These are phyloP conservation scores for Penicillium robsamsonii DNA, from an alignment of 495 filamentous ascomycete genomes.

Conservation along the genomic window DNA sequence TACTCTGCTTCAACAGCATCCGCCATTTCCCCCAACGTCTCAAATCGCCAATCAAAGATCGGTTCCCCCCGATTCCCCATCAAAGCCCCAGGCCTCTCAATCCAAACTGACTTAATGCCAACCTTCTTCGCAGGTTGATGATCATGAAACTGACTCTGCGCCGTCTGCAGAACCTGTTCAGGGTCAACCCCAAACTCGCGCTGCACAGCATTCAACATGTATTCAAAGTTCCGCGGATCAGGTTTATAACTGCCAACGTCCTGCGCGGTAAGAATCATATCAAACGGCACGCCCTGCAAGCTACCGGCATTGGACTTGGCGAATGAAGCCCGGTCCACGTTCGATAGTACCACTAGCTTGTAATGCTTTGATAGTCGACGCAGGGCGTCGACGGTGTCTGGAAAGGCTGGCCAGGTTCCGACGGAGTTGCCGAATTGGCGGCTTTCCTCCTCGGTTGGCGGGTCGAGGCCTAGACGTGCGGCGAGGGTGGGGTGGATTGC, in stretches of 20 bases:
- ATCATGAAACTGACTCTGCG: conserved; percentile 68
- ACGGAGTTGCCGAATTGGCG: conserved; percentile 50
- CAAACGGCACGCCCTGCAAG: conserved; percentile 51
- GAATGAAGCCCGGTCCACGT: conserved; percentile 64
- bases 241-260: conserved; percentile 75
- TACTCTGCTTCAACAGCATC: conserved; percentile 56
- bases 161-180: conserved; percentile 63
- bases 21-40: conserved; percentile 69
- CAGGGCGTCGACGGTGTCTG: conserved; percentile 59
- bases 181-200: conserved; percentile 54
- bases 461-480: conserved; percentile 32
- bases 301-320: conserved; percentile 45
- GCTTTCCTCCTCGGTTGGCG: conserved; percentile 25
- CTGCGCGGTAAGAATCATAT: conserved; percentile 68
- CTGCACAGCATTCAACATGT: conserved; percentile 55
- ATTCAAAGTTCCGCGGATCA: conserved; percentile 59
- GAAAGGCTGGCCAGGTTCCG: conserved; percentile 59
- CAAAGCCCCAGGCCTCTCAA: conserved; percentile 53
- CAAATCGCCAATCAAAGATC: conserved; percentile 58
- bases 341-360: conserved; percentile 67
- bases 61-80: conserved; percentile 45
- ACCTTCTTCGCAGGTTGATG: conserved; percentile 64
- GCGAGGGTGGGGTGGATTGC: conserved; percentile 47
- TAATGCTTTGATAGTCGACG: conserved; percentile 51
- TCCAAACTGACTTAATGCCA: conserved; percentile 68